Conservation (phyloP, 1,139 yeast genomes). For the Debaryomyces sp. region DNA sequence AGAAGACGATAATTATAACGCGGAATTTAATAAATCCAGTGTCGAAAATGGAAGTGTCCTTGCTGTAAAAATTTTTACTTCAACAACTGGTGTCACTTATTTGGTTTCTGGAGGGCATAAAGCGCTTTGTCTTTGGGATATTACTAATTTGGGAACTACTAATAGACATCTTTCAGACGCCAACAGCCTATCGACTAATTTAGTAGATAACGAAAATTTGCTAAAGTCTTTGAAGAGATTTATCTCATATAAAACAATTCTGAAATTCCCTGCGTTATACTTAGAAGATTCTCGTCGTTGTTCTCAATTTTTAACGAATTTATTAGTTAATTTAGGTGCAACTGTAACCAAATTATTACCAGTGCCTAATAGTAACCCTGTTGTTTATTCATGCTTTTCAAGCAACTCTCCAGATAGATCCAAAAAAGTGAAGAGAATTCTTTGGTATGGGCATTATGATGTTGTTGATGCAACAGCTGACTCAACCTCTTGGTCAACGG, state of each 20-base stretch:
- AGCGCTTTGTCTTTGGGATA: conserved; percentile 41
- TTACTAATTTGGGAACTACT: conserved; percentile 23
- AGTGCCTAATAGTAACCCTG: conserved; percentile 76
- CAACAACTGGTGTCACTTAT: conserved; percentile 23
- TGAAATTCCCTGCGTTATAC: conserved; percentile 65
- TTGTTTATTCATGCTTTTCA: conserved; percentile 73
- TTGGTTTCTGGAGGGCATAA: conserved; percentile 44
- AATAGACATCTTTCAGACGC: not conserved
- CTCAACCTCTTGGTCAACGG: conserved; percentile 67
- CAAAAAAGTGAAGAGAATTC: conserved; percentile 36
- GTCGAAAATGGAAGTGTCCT: conserved; percentile 24
- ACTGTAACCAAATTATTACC: conserved; percentile 66
- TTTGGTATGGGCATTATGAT: conserved; percentile 97
- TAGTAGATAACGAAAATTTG: conserved; percentile 57
- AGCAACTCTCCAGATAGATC: conserved; percentile 30
- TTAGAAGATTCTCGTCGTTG: conserved; percentile 85
- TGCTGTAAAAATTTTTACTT: conserved; percentile 31
- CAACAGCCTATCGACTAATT: not conserved
- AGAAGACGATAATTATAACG: conserved; percentile 20
- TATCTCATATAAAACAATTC: conserved; percentile 75
- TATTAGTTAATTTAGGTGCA: conserved; percentile 76
- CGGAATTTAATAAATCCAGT: conserved; percentile 17
- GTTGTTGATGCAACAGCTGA: conserved; percentile 67
- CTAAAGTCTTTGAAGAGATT: conserved; percentile 61
- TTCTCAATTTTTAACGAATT: conserved; percentile 70